Conservation (phyloP, 2,329 filamentous ascomycete genomes). For the Paracoccidioides lutzii region DNA sequence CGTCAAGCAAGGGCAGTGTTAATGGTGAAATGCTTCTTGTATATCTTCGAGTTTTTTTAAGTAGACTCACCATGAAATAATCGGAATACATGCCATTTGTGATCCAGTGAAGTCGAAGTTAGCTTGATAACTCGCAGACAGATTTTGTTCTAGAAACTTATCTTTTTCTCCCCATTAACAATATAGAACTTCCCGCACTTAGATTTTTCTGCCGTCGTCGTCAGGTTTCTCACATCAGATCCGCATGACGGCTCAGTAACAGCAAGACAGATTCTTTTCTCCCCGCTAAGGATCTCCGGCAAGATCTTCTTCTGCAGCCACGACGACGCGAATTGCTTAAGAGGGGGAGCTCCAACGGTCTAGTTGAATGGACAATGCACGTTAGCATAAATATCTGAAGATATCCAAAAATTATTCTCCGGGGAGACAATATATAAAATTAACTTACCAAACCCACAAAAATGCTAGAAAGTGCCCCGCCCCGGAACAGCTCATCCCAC, state of each 20-base stretch:
- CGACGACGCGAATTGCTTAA: background rate
- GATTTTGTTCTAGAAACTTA: background rate
- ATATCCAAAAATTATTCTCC: background rate
- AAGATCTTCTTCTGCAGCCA: background rate
- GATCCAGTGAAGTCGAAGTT: background rate
- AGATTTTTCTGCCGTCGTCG: constrained; percentile 1
- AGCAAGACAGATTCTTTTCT: constrained; percentile 1
- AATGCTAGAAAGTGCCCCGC: background rate
- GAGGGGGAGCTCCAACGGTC: constrained; percentile 1
- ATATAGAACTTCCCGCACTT: constrained; percentile 1
- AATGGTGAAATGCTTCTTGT: background rate
- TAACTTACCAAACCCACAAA: constrained; percentile 1
- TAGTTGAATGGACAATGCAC: background rate
- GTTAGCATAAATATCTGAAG: background rate
- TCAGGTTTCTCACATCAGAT: constrained; percentile 2
- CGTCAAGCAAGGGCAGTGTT: background rate
- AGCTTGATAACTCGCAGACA: background rate
- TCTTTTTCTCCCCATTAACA: constrained; percentile 4
- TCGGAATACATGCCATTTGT: constrained; percentile 2
- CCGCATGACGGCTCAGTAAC: constrained; percentile 2
- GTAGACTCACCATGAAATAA: constrained; percentile 1
- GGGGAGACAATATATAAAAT: background rate
- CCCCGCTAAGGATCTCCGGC: background rate
- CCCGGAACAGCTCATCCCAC: constrained; percentile 3
- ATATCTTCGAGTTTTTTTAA: background rate